Percentiles rank a stretch among this genome's conserved stretches.
These are phyloP conservation scores for Metschnikowia noctiluminum DNA, from an alignment of 805 yeast species.

Conservation along the genomic window DNA sequence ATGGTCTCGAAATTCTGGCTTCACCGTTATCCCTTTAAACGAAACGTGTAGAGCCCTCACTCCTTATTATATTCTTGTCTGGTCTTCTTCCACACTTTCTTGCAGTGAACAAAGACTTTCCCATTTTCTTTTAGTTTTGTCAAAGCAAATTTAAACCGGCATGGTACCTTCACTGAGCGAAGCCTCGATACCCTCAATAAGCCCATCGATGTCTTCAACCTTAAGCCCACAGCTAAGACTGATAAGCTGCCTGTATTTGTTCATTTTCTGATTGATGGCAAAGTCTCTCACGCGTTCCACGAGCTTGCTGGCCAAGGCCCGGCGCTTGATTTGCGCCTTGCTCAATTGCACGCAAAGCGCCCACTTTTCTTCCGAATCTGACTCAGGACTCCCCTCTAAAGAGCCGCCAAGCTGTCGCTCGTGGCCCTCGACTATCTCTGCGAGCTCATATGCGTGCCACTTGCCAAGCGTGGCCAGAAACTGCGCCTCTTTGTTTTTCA, in stretches of 20 bases:
- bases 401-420: slow-evolving; percentile 19
- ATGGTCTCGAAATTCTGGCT: too few relatives aligned
- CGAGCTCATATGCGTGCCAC: slow-evolving; percentile 43
- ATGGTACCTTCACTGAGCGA: slow-evolving; percentile 14
- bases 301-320: slow-evolving; percentile 42
- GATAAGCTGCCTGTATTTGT: slow-evolving; percentile 75
- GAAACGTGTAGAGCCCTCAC: too few relatives aligned
- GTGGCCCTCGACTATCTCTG: slow-evolving; percentile 36
- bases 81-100: too few relatives aligned
- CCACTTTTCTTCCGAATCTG: slow-evolving; percentile 4
- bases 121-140: too few relatives aligned
- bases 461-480: slow-evolving; percentile 12
- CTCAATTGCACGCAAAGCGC: slow-evolving; percentile 33
- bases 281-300: slow-evolving; percentile 42
- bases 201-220: slow-evolving; percentile 74
- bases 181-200: slow-evolving; percentile 66
- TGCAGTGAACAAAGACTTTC: too few relatives aligned
- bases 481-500: slow-evolving; percentile 12
- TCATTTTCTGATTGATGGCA: slow-evolving; percentile 54
- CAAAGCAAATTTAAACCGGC: too few relatives aligned
- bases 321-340: slow-evolving; percentile 51
- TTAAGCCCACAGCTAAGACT: slow-evolving; percentile 74
- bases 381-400: background rate
- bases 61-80: too few relatives aligned
- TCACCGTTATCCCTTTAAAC: too few relatives aligned